phyloP scores from a whole-genome alignment of 2,329 filamentous ascomycete genomes.

The Fusarium sp. region DNA sequence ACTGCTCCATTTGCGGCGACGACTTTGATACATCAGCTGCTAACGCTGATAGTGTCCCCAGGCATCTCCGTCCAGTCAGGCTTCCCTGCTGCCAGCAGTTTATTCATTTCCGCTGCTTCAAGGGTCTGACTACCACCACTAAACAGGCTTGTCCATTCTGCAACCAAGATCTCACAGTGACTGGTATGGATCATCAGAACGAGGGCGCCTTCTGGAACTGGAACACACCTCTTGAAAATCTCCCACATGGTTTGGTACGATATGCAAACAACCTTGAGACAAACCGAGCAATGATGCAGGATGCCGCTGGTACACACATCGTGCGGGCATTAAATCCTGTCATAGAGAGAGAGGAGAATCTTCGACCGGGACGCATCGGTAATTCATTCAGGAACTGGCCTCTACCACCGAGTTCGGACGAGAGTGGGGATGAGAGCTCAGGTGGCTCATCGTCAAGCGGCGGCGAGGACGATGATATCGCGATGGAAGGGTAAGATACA shows the following conservation, averaged over 20 bases:
- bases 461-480: not conserved
- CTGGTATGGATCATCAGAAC: not conserved
- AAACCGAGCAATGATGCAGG: not conserved
- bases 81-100: slow-evolving; percentile 29
- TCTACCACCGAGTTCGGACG: not conserved
- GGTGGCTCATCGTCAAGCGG: not conserved
- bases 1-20: slow-evolving; percentile 26
- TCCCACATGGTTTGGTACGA: slow-evolving; percentile 8
- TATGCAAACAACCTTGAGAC: not conserved
- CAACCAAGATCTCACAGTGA: not conserved
- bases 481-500: not conserved
- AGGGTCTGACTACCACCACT: not conserved
- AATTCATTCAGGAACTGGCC: not conserved
- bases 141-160: slow-evolving; percentile 25
- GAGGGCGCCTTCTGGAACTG: not conserved
- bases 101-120: slow-evolving; percentile 34
- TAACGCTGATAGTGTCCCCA: not conserved
- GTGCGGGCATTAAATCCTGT: not conserved
- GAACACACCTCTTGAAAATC: not conserved
- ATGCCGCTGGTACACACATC: not conserved
- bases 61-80: slow-evolving; percentile 4
- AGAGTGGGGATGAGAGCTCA: too few relatives aligned
- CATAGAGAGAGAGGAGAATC: slow-evolving; percentile 6
- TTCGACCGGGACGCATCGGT: not conserved
- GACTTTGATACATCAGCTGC: slow-evolving; percentile 7